Conservation (phyloP, 192 early-diverging fungal species). For the Dissophora ornata region DNA sequence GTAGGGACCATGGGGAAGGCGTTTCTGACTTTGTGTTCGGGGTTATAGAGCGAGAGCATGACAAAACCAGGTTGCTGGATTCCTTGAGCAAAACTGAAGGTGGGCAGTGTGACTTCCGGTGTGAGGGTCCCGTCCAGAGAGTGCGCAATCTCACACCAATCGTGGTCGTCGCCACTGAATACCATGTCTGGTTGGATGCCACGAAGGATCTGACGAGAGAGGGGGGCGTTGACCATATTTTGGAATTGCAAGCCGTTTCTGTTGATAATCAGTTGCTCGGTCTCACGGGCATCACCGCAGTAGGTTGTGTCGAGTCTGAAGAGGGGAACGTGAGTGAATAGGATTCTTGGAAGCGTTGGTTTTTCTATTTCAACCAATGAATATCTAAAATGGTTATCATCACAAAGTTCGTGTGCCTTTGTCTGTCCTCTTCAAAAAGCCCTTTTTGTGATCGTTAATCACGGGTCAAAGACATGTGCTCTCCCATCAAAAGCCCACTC, state of each 20-base stretch:
- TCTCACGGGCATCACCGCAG: conserved; percentile 79
- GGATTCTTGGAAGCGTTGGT: conserved; percentile 62
- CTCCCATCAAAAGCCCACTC: too few species aligned
- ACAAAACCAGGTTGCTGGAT: conserved; percentile 66
- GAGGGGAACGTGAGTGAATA: conserved; percentile 91
- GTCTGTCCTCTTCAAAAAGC: too few species aligned
- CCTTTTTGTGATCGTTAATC: too few species aligned
- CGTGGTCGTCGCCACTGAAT: conserved; percentile 95
- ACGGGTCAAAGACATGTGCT: too few species aligned
- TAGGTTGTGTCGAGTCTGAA: conserved; percentile 70
- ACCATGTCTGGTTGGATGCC: conserved; percentile 72
- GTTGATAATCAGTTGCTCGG: conserved; percentile 59
- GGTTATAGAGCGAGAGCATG: conserved; percentile 36
- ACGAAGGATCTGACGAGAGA: conserved; percentile 69
- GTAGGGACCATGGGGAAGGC: not conserved
- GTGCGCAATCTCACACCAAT: conserved; percentile 81
- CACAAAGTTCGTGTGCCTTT: too few species aligned
- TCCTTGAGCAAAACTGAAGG: conserved; percentile 79
- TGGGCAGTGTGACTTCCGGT: conserved; percentile 64
- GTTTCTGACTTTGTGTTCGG: conserved; percentile 11
- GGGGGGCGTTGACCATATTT: conserved; percentile 74
- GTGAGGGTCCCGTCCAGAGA: not conserved
- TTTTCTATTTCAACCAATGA: conserved; percentile 20
- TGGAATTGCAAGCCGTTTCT: conserved; percentile 89
- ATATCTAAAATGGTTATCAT: not conserved